phyloP scores from a whole-genome alignment of 2,329 filamentous ascomycete species.

The Fusarium palustre region DNA sequence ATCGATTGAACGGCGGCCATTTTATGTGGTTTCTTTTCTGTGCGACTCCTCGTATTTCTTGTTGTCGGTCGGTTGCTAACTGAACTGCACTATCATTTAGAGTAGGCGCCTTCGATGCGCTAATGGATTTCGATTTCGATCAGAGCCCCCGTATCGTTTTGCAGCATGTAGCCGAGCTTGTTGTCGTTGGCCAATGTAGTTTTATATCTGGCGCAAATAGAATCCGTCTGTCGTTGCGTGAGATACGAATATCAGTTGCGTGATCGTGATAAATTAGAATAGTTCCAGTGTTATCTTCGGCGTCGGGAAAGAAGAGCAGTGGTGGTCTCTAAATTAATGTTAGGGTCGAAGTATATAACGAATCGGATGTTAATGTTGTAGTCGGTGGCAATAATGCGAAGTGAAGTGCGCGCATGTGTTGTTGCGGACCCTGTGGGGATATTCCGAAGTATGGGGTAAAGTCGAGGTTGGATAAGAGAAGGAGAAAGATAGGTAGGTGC shows the following conservation, averaged over 20 bases:
- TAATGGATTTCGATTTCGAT: background rate
- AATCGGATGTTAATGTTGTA: conserved; percentile 19
- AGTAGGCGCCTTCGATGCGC: conserved; percentile 19
- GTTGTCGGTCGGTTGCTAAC: conserved; percentile 13
- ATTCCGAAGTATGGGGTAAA: conserved; percentile 46
- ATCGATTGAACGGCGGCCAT: conserved; percentile 58
- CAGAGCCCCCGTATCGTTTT: background rate
- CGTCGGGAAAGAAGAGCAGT: background rate
- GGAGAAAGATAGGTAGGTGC: conserved; percentile 8
- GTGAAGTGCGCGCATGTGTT: conserved; percentile 11
- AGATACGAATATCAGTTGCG: background rate
- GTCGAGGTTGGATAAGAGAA: conserved; percentile 23
- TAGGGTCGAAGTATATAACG: conserved; percentile 13
- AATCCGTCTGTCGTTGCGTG: background rate
- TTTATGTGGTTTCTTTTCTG: conserved; percentile 6
- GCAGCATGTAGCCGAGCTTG: background rate
- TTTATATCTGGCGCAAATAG: conserved; percentile 17
- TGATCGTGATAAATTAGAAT: background rate
- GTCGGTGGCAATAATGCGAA: conserved; percentile 18
- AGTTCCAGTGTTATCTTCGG: background rate
- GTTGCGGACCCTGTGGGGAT: conserved; percentile 46
- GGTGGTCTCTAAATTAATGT: conserved; percentile 7
- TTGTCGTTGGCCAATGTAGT: background rate
- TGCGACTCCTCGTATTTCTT: conserved; percentile 4
- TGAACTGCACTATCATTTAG: conserved; percentile 30